These are phyloP conservation scores for Teratosphaeria gauchensis DNA, from an alignment of 2,329 filamentous ascomycete species.

Conservation along the genomic window DNA sequence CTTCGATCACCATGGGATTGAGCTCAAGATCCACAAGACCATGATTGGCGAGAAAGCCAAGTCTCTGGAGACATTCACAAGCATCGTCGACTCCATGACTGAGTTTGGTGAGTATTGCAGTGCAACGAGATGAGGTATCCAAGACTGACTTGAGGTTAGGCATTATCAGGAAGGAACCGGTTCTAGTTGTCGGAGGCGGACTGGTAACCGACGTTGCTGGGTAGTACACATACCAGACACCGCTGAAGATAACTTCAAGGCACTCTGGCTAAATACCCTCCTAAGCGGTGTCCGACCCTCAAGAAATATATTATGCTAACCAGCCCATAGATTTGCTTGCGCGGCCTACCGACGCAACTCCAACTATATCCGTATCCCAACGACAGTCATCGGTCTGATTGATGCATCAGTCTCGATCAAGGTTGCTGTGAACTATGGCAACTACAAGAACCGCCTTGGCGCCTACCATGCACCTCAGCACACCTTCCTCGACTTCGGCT, in stretches of 20 bases:
- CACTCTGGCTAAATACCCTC: conserved; percentile 38
- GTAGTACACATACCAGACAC: conserved; percentile 35
- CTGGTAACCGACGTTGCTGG: conserved; percentile 66
- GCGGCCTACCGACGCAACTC: conserved; percentile 63
- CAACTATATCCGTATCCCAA: conserved; percentile 64
- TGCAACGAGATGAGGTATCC: neutral
- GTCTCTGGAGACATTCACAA: conserved; percentile 58
- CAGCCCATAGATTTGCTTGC: conserved; percentile 50
- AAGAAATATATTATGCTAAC: conserved; percentile 16
- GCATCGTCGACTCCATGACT: conserved; percentile 64
- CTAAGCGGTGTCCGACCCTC: conserved; percentile 12
- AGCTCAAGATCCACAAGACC: conserved; percentile 59
- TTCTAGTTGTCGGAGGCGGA: conserved; percentile 57
- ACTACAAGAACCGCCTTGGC: conserved; percentile 65
- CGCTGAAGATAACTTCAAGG: conserved; percentile 37
- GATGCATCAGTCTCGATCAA: conserved; percentile 69
- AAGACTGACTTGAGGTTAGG: conserved; percentile 5
- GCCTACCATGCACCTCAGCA: conserved; percentile 64
- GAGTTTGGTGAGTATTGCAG: conserved; percentile 50
- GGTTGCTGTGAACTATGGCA: conserved; percentile 67
- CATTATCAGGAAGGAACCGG: conserved; percentile 44
- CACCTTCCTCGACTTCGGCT: conserved; percentile 65
- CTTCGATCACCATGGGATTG: conserved; percentile 54
- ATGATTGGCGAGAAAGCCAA: conserved; percentile 69
- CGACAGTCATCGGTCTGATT: conserved; percentile 65